Evolutionary conservation across 2,329 filamentous ascomycete genomes (phyloP), one percentile per base, ranked within the genome.

Genomic region (Aspergillus sp.): DNA sequence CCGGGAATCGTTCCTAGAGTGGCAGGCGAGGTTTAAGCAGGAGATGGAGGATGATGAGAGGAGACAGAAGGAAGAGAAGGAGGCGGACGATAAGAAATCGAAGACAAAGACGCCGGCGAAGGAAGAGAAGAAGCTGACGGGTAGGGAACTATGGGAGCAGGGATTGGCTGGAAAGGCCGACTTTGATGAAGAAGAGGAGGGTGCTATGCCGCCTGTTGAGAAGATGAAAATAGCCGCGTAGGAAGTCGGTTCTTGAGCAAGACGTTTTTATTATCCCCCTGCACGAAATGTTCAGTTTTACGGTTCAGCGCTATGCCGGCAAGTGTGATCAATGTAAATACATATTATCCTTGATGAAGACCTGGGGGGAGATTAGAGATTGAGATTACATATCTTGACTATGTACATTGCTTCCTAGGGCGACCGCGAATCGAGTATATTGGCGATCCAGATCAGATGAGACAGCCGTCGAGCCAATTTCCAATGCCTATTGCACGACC

Each of bases 71-170:
- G 89, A 90, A 74, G 91, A 94, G 71, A 85, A 84, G 65, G 90
- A 94, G 67, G 86, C 90, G 64, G 81, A 87, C 36, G 92, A 93
- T 53, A 93, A 96, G 78, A 85, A 91, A 78, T 92, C 91, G 78
- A 89, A 91, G 79, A 89, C 91, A 79, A 95, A 91, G 81, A 68
- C 66, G n/a, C 75, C 76, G 26, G 90, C 91, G 61, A 86, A 90
- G 16, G 84, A 88, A 45, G 85, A 82, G 69, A 81, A 82, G 69
- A 88, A 83, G 71, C 76, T 93, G 65, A 88, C 90, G 1, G 91
- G 90, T 18, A 87, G 80, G 70, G 89, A 94, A 72, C 80, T 94
- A 42, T 94, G 90, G 89, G 90, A 93, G 80, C 83, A 83, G 54
- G 90, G 90, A 29, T 75, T 93, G 69, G 89, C 79, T 54, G 82